Base-by-base conservation (phyloP, 352 stramenopile genomes). In the Thalassiosira livingstoniorum region DNA sequence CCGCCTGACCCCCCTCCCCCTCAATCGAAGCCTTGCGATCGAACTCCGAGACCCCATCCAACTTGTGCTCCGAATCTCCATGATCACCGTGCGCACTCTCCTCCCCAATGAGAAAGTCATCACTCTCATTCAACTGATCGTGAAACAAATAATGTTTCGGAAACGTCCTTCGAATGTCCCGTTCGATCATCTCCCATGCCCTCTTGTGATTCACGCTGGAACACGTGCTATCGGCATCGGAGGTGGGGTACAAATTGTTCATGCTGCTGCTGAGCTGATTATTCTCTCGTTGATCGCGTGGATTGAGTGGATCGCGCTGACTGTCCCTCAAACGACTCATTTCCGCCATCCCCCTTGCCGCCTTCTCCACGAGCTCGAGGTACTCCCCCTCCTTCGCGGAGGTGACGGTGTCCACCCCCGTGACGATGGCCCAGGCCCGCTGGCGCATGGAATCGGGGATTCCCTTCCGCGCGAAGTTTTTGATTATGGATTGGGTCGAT, bases 1-100 rank as follows among this genome's bases (percentile, higher is more conserved):
- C 92, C 35, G 91, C 92, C 79, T 98, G 95, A n/a, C 96, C 96
- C 10, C 43, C 61, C 13, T 34, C 25, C n/a, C n/a, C n/a, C n/a
- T n/a, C n/a, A n/a, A n/a, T n/a, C 32, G 63, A 7, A 23, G 63
- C n/a, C 13, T 15, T 60, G 25, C 27, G 53, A 55, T 67, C n/a
- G 45, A 18, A n/a, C 29, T 74, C 51, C 7, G 11, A 25, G 7
- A 27, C 37, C 21, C 27, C 73, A 39, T 65, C 34, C 11, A 23
- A 2, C 1, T 78, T 51, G 25, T 43, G 45, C 29, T 34, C 42
- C n/a, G n/a, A n/a, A n/a, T n/a, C n/a, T n/a, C n/a, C n/a, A n/a
- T n/a, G n/a, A n/a, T n/a, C n/a, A 13, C 21, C 61, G 25, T 15
- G 21, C 4, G 37, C 57, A 0, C 23, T 35, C 10, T 63, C 5